Evolutionary conservation across 306 rosid species (phyloP), one percentile per base, ranked within the genome.

Genomic region (Canavalia gladiata): DNA sequence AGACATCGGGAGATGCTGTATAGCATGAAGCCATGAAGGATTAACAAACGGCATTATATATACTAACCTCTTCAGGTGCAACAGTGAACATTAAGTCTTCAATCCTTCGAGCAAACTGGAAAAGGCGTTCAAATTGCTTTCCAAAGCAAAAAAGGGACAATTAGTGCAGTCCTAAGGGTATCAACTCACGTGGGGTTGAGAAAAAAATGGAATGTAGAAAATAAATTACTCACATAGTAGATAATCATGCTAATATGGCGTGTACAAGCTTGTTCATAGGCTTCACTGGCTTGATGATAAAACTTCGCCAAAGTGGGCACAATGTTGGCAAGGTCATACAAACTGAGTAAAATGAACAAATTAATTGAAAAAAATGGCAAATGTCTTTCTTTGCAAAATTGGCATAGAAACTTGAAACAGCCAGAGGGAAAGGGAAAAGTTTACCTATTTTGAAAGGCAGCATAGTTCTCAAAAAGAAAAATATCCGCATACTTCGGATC

Each of bases 231-330:
- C 87, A 95, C 98, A 73, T 73, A 60, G 81, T 81, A 87, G 59
- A 95, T 95, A 77, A 95, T 95, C 88, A 84, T 84, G 88, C 92
- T 89, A 82, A 93, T 92, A 87, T 95, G 97, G 63, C 97, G 96
- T 12, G 97, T 93, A 87, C 99, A 93, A 81, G 99, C 98, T 90
- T 95, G 98, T 83, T 95, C 99, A 83, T 95, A 95, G 73, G 94
- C 92, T 86, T 95, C 99, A 87, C 99, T 95, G 45, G 99, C 99
- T 84, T 95, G 98, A 86, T 95, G 99, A 86, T 95, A 95, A 85
- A 95, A 95, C 84, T 95, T 95, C 69, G 99, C 99, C 83, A 95
- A 84, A 66, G 97, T 95, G 72, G 99, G 98, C 81, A 95, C 99
- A 76, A 95, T 92, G 79, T 95, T 95, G 89, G 99, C 99, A 3